phyloP scores from a whole-genome alignment of 2,329 filamentous ascomycete genomes.

The Ophiostoma populinum region DNA sequence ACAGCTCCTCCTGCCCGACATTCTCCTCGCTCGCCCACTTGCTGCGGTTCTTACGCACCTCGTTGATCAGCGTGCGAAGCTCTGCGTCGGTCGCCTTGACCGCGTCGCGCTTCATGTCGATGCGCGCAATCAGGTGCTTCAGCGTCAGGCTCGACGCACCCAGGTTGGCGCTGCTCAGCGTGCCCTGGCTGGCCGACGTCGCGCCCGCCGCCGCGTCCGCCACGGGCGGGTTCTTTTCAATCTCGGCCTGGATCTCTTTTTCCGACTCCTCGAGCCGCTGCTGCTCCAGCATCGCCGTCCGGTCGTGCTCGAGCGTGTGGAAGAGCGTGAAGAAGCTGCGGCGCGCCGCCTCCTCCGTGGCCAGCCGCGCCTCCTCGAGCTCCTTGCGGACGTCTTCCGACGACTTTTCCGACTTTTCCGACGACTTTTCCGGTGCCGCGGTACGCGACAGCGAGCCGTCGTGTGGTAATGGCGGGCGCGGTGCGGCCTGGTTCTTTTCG shows the following conservation, averaged over 20 bases:
- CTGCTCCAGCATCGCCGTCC: conserved; percentile 93
- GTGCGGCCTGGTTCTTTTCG: conserved; percentile 34
- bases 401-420: conserved; percentile 34
- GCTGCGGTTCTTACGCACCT: conserved; percentile 92
- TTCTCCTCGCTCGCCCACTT: conserved; percentile 99
- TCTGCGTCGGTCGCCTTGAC: conserved; percentile 89
- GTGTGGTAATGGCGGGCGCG: conserved; percentile 25
- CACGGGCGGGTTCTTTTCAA: conserved; percentile 60
- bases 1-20: conserved; percentile 91
- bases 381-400: conserved; percentile 85
- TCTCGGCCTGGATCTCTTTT: conserved; percentile 88
- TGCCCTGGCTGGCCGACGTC: conserved; percentile 53
- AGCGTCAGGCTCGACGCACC: conserved; percentile 90
- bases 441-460: conserved; percentile 18
- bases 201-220: conserved; percentile 17
- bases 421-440: conserved; percentile 5
- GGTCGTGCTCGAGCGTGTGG: conserved; percentile 87
- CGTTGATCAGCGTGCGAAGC: conserved; percentile 80
- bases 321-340: conserved; percentile 85
- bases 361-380: conserved; percentile 79
- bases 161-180: conserved; percentile 81
- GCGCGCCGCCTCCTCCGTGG: conserved; percentile 77
- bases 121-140: conserved; percentile 90
- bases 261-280: conserved; percentile 94
- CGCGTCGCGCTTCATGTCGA: conserved; percentile 80